A percentile compares a stretch with the other conserved stretches of the same genome.
Evolutionary conservation across 2,329 filamentous ascomycete species (phyloP).

Genomic region (Nemania diffusa): DNA sequence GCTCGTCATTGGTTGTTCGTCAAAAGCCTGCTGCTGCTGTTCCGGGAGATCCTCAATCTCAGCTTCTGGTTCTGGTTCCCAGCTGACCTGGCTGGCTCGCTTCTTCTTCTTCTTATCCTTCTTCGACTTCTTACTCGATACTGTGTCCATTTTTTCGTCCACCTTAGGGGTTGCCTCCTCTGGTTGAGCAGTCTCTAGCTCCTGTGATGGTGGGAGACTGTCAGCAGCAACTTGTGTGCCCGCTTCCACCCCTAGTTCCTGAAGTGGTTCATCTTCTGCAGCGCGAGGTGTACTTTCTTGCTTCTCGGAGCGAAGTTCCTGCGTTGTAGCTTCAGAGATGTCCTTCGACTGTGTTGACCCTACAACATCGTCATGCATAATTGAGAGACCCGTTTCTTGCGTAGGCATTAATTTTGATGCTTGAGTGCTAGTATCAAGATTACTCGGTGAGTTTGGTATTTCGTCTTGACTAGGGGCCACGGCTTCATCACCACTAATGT

Average conservation of each 20-base stretch:
- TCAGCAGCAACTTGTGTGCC: background rate
- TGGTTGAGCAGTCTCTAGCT: constrained; percentile 26
- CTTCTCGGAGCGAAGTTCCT: constrained; percentile 15
- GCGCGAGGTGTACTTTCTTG: constrained; percentile 27
- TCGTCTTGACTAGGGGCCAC: constrained; percentile 6
- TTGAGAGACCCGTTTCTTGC: background rate
- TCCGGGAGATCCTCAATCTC: constrained; percentile 39
- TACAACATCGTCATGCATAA: background rate
- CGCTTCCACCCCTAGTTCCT: constrained; percentile 10
- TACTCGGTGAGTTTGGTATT: background rate
- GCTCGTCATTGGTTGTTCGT: constrained; percentile 29
- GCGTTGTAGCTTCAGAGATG: constrained; percentile 4
- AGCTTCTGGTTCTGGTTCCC: constrained; percentile 41
- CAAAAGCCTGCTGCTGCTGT: constrained; percentile 35
- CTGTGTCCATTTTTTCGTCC: constrained; percentile 36
- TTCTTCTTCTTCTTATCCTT: constrained; percentile 56
- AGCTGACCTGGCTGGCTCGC: constrained; percentile 43
- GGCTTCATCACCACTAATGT: background rate
- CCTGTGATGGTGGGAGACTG: constrained; percentile 8
- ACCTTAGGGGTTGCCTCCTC: constrained; percentile 33
- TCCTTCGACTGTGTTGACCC: background rate
- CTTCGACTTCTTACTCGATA: constrained; percentile 50
- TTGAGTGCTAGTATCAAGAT: constrained; percentile 3
- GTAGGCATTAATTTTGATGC: background rate
- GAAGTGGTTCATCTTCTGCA: constrained; percentile 12